Evolutionary conservation across 2,329 filamentous ascomycete species (phyloP), one percentile per base, ranked within the genome.

Genomic region (Dendryphion nanum): DNA sequence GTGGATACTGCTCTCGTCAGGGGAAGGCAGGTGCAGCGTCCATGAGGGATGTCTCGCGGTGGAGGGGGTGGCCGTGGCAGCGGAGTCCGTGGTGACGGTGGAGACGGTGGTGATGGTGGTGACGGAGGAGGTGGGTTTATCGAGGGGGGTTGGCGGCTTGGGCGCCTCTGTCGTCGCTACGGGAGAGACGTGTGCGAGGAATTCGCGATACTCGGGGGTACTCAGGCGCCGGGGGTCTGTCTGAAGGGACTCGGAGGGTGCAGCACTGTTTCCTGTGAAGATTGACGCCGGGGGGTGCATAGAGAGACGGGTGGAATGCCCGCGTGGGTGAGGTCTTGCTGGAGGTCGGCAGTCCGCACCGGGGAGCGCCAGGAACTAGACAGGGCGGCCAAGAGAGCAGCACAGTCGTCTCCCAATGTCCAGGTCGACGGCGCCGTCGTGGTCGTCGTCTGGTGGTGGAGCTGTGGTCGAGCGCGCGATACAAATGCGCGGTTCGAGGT

Each of bases 261-360:
- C 37, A 24, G 47, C 33, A 33, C 37, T 44, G 41, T 32, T 52
- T 58, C 59, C 62, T 35, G 61, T 66, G 43, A 65, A 67, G 41
- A 67, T 66, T 28, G 63, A 67, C 21, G 41, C 51, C 35, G 52
- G 48, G 32, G 47, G 46, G 46, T 54, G 53, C 59, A 62, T 63
- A 42, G 41, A 50, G 43, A 32, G 8, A n/a, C 23, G 23, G 23
- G 23, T 26, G 23, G n/a, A n/a, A 10, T 26, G n/a, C n/a, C n/a
- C n/a, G n/a, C n/a, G n/a, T n/a, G n/a, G n/a, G n/a, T n/a, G n/a
- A n/a, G n/a, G n/a, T n/a, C n/a, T n/a, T n/a, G n/a, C n/a, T n/a
- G n/a, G n/a, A n/a, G n/a, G n/a, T n/a, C n/a, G n/a, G n/a, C n/a
- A n/a, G n/a, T n/a, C n/a, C n/a, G n/a, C n/a, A n/a, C n/a, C n/a